Base-by-base conservation (phyloP, 1,284 basidiomycete species). In the Fomitiporia mediterranea region DNA sequence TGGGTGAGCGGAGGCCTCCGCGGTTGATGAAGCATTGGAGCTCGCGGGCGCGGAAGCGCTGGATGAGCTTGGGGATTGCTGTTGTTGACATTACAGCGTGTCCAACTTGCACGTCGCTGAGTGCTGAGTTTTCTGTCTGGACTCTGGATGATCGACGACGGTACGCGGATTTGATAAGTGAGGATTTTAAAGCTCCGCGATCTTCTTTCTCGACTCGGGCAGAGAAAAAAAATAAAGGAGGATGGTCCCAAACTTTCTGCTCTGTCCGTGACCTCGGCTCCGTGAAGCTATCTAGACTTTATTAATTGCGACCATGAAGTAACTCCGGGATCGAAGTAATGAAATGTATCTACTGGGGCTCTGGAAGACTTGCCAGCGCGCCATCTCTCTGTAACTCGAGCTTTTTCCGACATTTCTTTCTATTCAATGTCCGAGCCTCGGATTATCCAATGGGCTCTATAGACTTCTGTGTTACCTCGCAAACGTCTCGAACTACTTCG, bases 11-110 rank as follows among this genome's bases (percentile, higher is more conserved):
- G 28, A n/a, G 19, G 1, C 19, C 5, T n/a, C 44, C 50, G 4
- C 4, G 19, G 23, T 21, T 27, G 17, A 53, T 13, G 46, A 51
- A 40, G 38, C 39, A 27, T 35, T 55, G 51, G 11, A 63, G 46
- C 48, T 63, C 62, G 28, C 62, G 62, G 32, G 55, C 30, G 5
- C 61, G 56, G 51, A 63, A 63, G 39, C 55, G 51, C 32, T 59
- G 39, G 28, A 63, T 37, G 27, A 60, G 53, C 28, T 57, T 49
- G 21, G 53, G 58, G 17, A 48, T 44, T 2, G 39, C 51, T n/a
- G n/a, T n/a, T n/a, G n/a, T n/a, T n/a, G n/a, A n/a, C n/a, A n/a
- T n/a, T n/a, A n/a, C n/a, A n/a, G n/a, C n/a, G n/a, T n/a, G n/a
- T n/a, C n/a, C n/a, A n/a, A n/a, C n/a, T 23, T 17, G 6, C 21